A percentile compares a stretch with the other conserved stretches of the same genome.
phyloP scores from a whole-genome alignment of 164 flowering plant genomes.

The Nelumbo lutea region DNA sequence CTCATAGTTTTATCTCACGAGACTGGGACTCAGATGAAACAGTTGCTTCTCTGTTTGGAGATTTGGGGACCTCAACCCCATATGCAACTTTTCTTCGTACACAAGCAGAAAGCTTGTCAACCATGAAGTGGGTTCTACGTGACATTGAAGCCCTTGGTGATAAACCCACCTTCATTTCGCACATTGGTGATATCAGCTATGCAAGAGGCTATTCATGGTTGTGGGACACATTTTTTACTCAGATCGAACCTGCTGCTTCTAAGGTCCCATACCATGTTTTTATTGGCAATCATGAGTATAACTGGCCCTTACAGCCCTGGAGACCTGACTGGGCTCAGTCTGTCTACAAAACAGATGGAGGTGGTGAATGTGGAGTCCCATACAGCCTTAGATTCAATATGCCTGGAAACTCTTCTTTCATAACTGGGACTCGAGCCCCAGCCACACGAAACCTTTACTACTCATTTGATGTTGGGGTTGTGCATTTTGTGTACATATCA shows the following conservation, averaged over 20 bases:
- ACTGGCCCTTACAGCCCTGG: slow-evolving; percentile 96
- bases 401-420: slow-evolving; percentile 88
- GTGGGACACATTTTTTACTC: slow-evolving; percentile 90
- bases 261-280: slow-evolving; percentile 86
- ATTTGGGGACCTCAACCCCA: slow-evolving; percentile 88
- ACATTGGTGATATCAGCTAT: slow-evolving; percentile 96
- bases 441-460: slow-evolving; percentile 78
- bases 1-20: slow-evolving; percentile 60
- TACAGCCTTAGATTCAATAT: slow-evolving; percentile 83
- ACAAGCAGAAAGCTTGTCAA: slow-evolving; percentile 84
- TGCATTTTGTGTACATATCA: slow-evolving; percentile 84
- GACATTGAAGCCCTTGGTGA: slow-evolving; percentile 83
- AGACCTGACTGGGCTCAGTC: slow-evolving; percentile 69
- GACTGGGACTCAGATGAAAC: slow-evolving; percentile 60
- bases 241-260: slow-evolving; percentile 83
- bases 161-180: slow-evolving; percentile 82
- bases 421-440: slow-evolving; percentile 72
- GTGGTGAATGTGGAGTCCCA: slow-evolving; percentile 98
- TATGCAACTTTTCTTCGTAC: slow-evolving; percentile 70
- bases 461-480: slow-evolving; percentile 69
- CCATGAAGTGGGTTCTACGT: slow-evolving; percentile 83
- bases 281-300: slow-evolving; percentile 96
- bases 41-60: slow-evolving; percentile 83
- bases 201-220: slow-evolving; percentile 95
- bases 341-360: slow-evolving; percentile 68